Evolutionary conservation across 2,329 filamentous ascomycete genomes (phyloP).

Genomic region (Ophiostoma sp.): DNA sequence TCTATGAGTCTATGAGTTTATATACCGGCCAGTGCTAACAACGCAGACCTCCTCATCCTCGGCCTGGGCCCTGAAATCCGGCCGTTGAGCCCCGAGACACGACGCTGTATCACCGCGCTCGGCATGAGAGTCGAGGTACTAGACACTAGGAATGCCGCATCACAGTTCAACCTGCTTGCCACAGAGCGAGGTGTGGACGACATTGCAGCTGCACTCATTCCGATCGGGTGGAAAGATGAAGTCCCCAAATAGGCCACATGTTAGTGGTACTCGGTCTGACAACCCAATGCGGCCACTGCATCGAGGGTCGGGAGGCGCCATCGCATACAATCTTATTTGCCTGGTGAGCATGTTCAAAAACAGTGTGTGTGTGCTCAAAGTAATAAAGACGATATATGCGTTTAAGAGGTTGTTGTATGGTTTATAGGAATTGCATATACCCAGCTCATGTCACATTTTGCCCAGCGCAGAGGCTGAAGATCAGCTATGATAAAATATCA

Average conservation of each 20-base stretch:
- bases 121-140: conserved; percentile 83
- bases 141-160: conserved; percentile 88
- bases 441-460: background rate
- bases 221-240: conserved; percentile 71
- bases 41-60: conserved; percentile 76
- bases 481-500: background rate
- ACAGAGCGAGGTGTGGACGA: conserved; percentile 83
- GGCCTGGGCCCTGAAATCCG: conserved; percentile 72
- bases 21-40: background rate
- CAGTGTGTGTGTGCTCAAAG: background rate
- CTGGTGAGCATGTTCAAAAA: background rate
- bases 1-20: background rate
- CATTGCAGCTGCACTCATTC: conserved; percentile 82
- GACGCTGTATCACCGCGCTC: conserved; percentile 64
- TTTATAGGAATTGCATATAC: background rate
- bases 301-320: too few relatives aligned
- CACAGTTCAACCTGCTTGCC: conserved; percentile 92
- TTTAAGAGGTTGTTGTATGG: background rate
- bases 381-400: background rate
- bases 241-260: background rate
- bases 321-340: background rate
- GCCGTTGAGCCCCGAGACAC: conserved; percentile 70
- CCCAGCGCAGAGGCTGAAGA: background rate
- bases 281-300: too few relatives aligned
- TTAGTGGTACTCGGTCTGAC: background rate